These are phyloP conservation scores for Fraxinus pennsylvanica DNA, from an alignment of 257 asterid genomes.

Conservation along the genomic window DNA sequence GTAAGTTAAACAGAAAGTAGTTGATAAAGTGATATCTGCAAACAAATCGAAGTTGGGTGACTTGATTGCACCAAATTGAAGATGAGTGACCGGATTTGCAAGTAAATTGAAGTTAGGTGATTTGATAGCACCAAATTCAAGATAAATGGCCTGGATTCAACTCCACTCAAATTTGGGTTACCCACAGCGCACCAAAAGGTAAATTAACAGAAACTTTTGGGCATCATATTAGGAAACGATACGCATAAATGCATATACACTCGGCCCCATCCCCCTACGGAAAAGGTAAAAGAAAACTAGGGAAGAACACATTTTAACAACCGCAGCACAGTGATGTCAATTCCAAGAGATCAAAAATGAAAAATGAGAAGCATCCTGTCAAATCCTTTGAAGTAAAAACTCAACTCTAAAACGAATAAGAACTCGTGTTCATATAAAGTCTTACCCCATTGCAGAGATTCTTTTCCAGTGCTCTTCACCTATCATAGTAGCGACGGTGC, in stretches of 20 bases:
- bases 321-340: not conserved
- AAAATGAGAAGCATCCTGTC: not conserved
- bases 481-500: conserved; percentile 13
- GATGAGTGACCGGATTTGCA: no score
- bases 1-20: no score
- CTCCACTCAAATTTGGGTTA: no score
- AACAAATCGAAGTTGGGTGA: no score
- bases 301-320: not conserved
- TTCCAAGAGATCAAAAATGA: not conserved
- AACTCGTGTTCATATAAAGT: not conserved
- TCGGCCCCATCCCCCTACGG: not conserved
- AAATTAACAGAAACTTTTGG: not conserved
- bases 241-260: not conserved
- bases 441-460: conserved; percentile 96
- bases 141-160: no score
- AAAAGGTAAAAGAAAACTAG: not conserved
- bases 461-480: conserved; percentile 90
- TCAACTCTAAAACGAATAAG: not conserved
- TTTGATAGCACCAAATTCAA: no score
- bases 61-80: no score
- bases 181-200: no score
- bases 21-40: no score
- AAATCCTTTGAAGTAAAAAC: not conserved
- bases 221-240: not conserved
- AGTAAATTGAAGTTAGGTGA: no score